Base-by-base conservation (phyloP, 345 rosid genomes). In the Sisymbrium irio region DNA sequence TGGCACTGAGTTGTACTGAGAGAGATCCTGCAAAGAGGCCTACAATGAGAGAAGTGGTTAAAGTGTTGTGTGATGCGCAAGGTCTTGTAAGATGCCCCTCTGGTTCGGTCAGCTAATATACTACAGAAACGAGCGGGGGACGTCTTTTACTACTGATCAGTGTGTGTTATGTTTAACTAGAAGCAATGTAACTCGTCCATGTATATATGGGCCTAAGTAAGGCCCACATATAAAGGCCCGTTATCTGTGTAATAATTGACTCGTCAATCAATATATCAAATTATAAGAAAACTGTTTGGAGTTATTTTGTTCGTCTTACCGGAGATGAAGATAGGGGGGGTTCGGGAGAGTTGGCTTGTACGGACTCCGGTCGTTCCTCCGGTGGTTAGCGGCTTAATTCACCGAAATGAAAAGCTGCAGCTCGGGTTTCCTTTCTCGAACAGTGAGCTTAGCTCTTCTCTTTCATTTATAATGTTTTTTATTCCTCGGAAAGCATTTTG, bases 21-120 rank as follows among this genome's bases (percentile, higher is more conserved):
- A 67, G 65, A 22, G 90, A 86, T 25, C 90, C 93, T 3, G 56
- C 67, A 55, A 80, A 32, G 55, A 83, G 98, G 67, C 95, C 91
- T 0, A 74, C 81, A 14, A 92, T 83, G 95, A 86, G 86, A 79
- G 84, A 87, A 33, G 98, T 79, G 12, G 93, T 88, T 30, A 88
- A 76, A 75, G 82, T 71, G 67, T 69, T 92, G 63, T 10, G 67
- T 5, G 71, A 77, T 22, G 69, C 82, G 28, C 67, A 67, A 50
- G 50, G 33, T 41, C 60, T 75, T 50, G 73, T 15, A 18, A 49
- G 62, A 75, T 35, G 73, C 78, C 46, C 40, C 41, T 65, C 71
- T 54, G 63, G 4, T 19, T 73, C 62, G 20, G 70, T 73, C 63
- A 19, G 56, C 12, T 72, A 50, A 28, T 18, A 7, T 13, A 15